Evolutionary conservation across 345 rosid genomes (phyloP).

Genomic region (Turnera subulata): DNA sequence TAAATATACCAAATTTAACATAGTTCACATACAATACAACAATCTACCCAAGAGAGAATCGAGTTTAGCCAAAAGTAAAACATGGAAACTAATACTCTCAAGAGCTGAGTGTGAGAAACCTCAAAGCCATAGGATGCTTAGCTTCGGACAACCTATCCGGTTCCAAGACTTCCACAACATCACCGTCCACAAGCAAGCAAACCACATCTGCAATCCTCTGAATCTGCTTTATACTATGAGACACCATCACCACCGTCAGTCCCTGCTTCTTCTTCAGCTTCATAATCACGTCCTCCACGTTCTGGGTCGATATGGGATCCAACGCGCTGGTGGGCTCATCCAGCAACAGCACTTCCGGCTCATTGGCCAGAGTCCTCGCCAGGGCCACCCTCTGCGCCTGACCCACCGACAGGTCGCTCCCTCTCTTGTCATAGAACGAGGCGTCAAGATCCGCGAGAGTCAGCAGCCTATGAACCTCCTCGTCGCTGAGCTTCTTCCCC

Average conservation of each 20-base stretch:
- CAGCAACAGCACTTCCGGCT: conserved; percentile 72
- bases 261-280: conserved; percentile 64
- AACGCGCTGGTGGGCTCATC: conserved; percentile 89
- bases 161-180: conserved; percentile 68
- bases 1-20: no score
- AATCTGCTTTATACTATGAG: conserved; percentile 90
- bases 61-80: no score
- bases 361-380: conserved; percentile 83
- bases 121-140: conserved; percentile 70
- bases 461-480: conserved; percentile 53
- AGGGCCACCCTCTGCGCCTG: conserved; percentile 96
- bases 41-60: no score
- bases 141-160: conserved; percentile 66
- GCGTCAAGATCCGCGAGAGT: conserved; percentile 71
- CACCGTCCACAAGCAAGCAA: conserved; percentile 72
- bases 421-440: conserved; percentile 45
- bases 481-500: conserved; percentile 57
- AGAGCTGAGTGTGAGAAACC: conserved; percentile 63
- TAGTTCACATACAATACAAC: no score
- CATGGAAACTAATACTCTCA: no score
- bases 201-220: conserved; percentile 80
- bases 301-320: conserved; percentile 80
- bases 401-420: conserved; percentile 69
- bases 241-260: conserved; percentile 63
- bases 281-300: conserved; percentile 77